Evolutionary conservation across 108 stramenopile species (phyloP), one percentile per base, ranked within the genome.

Genomic region (Epithemia pelagica): DNA sequence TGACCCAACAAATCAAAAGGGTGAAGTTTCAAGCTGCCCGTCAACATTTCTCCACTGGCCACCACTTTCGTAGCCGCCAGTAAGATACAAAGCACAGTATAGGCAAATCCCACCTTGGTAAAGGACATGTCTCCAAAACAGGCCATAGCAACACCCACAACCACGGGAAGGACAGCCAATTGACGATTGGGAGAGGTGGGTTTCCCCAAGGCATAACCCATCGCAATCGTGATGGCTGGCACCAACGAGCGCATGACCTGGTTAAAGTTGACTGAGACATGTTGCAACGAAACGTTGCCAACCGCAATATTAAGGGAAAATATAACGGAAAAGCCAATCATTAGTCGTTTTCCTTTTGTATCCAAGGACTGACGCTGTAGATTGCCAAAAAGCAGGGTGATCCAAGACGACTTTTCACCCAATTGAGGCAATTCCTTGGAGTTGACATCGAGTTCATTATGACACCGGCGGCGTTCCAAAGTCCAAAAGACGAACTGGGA

Each of bases 191-290:
- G n/a, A 0, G 81, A 80, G 30, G 81, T 69, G 8, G 23, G 28
- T 69, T 82, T 86, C 24, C 79, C 74, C 55, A 83, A 54, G 58
- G 60, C 66, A 2, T 84, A 52, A 31, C 79, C 82, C 80, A 91
- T 86, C 26, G 60, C 70, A 61, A 91, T 84, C 26, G 86, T 87
- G 29, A 92, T 67, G 0, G 84, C 87, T 8, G 90, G 90, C 51
- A 88, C 90, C 15, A 88, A 68, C 33, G 75, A 74, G 32, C 90
- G 67, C 78, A 86, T 77, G 1, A 91, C 89, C 76, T 95, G 94
- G 60, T 95, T 95, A 63, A 95, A 95, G 62, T 90, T 88, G 32
- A 95, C 94, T 3, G 90, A 88, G 1, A 91, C 90, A 62, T 84
- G 66, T 21, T 74, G 65, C 19, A 90, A 59, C 28, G 86, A 87